Conservation (phyloP, 2,329 filamentous ascomycete genomes). For the Lasiodiplodia gonubiensis region DNA sequence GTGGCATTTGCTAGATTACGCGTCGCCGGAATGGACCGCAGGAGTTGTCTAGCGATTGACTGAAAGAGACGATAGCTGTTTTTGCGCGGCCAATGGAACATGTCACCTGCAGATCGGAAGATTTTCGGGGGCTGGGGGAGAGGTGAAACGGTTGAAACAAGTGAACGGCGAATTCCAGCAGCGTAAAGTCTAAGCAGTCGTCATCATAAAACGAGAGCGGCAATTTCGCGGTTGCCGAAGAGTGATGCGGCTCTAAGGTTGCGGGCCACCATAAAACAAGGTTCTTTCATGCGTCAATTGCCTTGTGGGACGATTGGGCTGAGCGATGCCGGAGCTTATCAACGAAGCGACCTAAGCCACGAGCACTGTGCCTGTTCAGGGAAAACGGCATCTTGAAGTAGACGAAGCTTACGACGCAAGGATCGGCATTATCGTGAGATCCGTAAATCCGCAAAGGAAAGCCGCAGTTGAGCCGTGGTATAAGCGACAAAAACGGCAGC, state of each 20-base stretch:
- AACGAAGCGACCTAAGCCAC: neutral
- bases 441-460: neutral
- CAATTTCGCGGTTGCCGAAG: neutral
- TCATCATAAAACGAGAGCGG: neutral
- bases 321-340: conserved; percentile 5
- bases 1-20: neutral
- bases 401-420: conserved; percentile 23
- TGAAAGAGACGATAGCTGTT: neutral
- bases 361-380: conserved; percentile 1
- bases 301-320: neutral
- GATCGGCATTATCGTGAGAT: conserved; percentile 10
- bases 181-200: neutral
- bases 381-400: conserved; percentile 3
- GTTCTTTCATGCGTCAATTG: neutral
- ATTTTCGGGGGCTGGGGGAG: neutral
- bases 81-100: conserved; percentile 8
- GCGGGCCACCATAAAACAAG: neutral
- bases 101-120: conserved; percentile 10
- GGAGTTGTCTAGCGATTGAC: neutral
- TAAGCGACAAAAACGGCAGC: neutral
- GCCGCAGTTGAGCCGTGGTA: conserved; percentile 3
- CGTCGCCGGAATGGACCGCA: conserved; percentile 5
- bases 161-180: neutral
- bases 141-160: conserved; percentile 6
- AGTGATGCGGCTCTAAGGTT: neutral